These are phyloP conservation scores for Aurantiochytrium sp. DNA, from an alignment of 108 stramenopile genomes.

Conservation along the genomic window DNA sequence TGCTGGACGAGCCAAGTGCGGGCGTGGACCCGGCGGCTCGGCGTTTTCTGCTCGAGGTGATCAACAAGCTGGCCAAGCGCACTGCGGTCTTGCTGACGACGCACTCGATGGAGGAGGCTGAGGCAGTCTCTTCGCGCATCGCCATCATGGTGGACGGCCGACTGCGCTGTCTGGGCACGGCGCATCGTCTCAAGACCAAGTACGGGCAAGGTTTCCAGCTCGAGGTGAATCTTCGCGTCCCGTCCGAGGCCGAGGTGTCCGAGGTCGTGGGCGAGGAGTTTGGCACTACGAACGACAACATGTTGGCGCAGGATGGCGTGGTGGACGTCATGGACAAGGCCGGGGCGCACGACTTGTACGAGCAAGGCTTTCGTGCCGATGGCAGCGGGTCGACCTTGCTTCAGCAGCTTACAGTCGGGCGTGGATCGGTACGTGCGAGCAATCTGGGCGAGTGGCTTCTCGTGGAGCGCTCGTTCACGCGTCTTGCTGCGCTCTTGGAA, in stretches of 20 bases:
- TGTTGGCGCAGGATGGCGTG: neutral
- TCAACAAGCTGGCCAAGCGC: neutral
- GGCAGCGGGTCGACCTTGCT: neutral
- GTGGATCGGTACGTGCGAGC: neutral
- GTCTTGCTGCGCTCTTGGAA: neutral
- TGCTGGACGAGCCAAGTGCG: slow-evolving; percentile 37
- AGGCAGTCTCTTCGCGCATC: slow-evolving; percentile 38
- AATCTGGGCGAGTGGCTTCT: slow-evolving; percentile 11
- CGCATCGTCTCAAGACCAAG: slow-evolving; percentile 54
- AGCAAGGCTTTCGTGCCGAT: neutral
- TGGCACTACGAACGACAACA: neutral
- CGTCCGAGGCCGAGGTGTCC: neutral
- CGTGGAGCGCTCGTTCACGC: neutral
- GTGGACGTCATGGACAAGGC: neutral
- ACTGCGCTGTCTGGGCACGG: slow-evolving; percentile 47
- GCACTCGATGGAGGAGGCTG: slow-evolving; percentile 39
- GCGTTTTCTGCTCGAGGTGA: slow-evolving; percentile 20
- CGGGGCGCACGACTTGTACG: neutral
- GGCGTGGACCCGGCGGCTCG: slow-evolving; percentile 38
- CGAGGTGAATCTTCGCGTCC: neutral
- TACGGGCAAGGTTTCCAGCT: slow-evolving; percentile 38
- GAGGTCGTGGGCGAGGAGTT: neutral
- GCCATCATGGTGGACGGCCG: slow-evolving; percentile 62
- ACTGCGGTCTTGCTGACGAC: slow-evolving; percentile 21
- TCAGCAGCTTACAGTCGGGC: neutral